Evolutionary conservation across 441 rosid genomes (phyloP).

Genomic region (Euphorbia schlechtendalii): DNA sequence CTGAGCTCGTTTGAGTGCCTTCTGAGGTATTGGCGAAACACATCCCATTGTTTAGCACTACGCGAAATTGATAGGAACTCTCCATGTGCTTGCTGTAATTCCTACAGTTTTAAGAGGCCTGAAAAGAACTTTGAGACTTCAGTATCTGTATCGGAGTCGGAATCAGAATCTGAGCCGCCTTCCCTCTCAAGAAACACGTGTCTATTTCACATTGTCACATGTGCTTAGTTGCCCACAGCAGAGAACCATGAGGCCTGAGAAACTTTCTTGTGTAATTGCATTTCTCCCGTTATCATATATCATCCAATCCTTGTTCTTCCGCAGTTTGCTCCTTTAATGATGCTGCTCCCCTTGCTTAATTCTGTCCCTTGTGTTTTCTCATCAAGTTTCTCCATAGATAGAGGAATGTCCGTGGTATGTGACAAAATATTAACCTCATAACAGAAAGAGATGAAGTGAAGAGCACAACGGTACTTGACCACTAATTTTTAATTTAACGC

Average conservation of each 20-base stretch:
- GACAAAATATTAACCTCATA: constrained; percentile 89
- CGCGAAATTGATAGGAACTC: constrained; percentile 30
- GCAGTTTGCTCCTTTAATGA: constrained; percentile 23
- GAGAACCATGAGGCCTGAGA: constrained; percentile 40
- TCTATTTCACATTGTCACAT: constrained; percentile 20
- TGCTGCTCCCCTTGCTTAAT: constrained; percentile 25
- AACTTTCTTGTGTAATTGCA: constrained; percentile 30
- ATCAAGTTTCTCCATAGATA: constrained; percentile 69
- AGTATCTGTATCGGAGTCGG: constrained; percentile 39
- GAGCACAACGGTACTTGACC: no score
- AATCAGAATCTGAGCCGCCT: constrained; percentile 36
- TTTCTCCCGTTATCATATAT: constrained; percentile 31
- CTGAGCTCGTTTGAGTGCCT: constrained; percentile 58
- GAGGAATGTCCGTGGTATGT: constrained; percentile 65
- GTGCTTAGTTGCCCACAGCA: constrained; percentile 26
- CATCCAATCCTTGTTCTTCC: constrained; percentile 29
- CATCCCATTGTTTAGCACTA: constrained; percentile 95
- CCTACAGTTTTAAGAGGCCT: constrained; percentile 24
- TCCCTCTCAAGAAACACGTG: constrained; percentile 27
- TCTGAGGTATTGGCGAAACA: constrained; percentile 73
- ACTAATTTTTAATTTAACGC: no score
- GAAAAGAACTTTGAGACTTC: constrained; percentile 39
- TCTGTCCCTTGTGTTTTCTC: constrained; percentile 46
- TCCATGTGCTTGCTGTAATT: constrained; percentile 27
- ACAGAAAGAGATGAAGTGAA: no score